Evolutionary conservation across 805 yeast species (phyloP).

Genomic region (Kuraishia ogatae): DNA sequence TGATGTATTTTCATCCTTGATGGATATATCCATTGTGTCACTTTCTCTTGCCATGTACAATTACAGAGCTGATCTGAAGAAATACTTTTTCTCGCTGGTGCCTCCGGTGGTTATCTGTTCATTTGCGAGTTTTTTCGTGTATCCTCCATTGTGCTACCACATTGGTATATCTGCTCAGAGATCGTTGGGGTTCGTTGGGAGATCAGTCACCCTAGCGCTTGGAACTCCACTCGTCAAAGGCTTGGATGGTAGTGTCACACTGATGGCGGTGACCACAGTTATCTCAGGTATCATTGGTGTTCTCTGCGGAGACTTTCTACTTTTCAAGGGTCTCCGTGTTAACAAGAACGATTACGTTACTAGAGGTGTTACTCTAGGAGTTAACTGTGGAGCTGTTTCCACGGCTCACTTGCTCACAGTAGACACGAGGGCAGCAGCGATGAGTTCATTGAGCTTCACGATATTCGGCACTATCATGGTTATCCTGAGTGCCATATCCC

Average conservation of each 20-base stretch:
- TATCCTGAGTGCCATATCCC: conserved; percentile 52
- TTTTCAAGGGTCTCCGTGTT: conserved; percentile 35
- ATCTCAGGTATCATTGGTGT: conserved; percentile 73
- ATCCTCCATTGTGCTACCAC: conserved; percentile 60
- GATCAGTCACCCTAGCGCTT: conserved; percentile 72
- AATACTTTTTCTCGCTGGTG: conserved; percentile 48
- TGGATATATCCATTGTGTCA: conserved; percentile 74
- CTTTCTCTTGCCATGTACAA: conserved; percentile 72
- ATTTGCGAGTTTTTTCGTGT: conserved; percentile 51
- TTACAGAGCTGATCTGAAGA: conserved; percentile 53
- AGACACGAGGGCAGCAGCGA: conserved; percentile 76
- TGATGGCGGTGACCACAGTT: conserved; percentile 75
- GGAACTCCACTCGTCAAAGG: conserved; percentile 70
- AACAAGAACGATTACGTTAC: conserved; percentile 61
- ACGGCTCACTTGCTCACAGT: conserved; percentile 63
- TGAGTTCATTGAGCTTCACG: conserved; percentile 64
- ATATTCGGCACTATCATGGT: conserved; percentile 70
- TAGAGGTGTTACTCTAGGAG: conserved; percentile 68
- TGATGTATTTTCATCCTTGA: conserved; percentile 57
- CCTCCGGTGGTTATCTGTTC: conserved; percentile 52
- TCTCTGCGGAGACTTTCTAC: conserved; percentile 47
- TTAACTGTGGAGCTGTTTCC: conserved; percentile 77
- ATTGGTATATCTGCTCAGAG: conserved; percentile 54
- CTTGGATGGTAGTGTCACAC: conserved; percentile 57
- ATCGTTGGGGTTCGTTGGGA: conserved; percentile 68